phyloP scores from a whole-genome alignment of 1,284 basidiomycete species.

The Ceratobasidium sp. region DNA sequence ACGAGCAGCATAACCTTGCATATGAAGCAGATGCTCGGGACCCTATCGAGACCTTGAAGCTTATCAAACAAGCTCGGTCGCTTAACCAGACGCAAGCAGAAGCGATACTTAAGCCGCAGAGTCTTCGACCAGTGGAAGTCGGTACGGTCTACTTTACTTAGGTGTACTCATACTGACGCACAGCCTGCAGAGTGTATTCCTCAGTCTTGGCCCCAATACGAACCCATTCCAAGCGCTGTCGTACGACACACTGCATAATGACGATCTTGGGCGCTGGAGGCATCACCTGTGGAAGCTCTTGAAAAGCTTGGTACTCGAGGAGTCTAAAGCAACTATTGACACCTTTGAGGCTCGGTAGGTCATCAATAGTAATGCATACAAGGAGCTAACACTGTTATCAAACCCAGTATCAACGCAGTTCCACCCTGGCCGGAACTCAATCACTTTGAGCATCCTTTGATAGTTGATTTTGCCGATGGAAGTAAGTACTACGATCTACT shows the following conservation, averaged over 20 bases:
- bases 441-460: not conserved
- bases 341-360: not conserved
- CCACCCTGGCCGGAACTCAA: not conserved
- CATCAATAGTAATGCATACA: not conserved
- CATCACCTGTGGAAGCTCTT: not conserved
- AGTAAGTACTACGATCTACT: not conserved
- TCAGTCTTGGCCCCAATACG: not conserved
- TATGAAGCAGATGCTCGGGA: not conserved
- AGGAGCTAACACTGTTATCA: not conserved
- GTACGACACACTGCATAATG: conserved; percentile 18
- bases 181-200: not conserved
- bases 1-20: not conserved
- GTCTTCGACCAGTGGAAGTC: not conserved
- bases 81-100: not conserved
- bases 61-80: not conserved
- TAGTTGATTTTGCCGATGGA: not conserved
- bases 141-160: too few relatives aligned
- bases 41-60: not conserved
- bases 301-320: not conserved
- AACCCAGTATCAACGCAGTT: not conserved
- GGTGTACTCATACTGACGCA: not conserved
- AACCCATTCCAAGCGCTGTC: not conserved
- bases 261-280: conserved; percentile 3
- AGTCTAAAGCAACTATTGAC: not conserved
- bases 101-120: not conserved